These are phyloP conservation scores for Colletotrichum tropicale DNA, from an alignment of 2,329 filamentous ascomycete species.

Conservation along the genomic window DNA sequence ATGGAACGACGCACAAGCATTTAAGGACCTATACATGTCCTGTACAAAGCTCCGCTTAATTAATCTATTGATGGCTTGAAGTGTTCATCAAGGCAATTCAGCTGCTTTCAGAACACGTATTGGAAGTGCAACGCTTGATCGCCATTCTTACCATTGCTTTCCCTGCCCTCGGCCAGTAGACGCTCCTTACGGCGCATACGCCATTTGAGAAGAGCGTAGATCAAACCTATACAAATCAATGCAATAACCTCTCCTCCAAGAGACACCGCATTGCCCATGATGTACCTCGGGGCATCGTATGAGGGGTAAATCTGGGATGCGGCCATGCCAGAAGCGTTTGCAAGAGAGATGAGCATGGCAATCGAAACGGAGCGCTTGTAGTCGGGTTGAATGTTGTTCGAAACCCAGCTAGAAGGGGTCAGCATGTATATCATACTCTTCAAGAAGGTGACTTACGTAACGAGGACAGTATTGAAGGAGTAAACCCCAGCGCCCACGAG, in stretches of 20 bases:
- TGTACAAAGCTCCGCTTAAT: fast-evolving
- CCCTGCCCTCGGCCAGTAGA: neutral
- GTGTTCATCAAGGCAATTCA: neutral
- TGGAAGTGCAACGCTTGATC: neutral
- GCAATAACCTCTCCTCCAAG: conserved; percentile 28
- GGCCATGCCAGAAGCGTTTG: conserved; percentile 31
- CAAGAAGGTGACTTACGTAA: neutral
- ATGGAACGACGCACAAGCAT: neutral
- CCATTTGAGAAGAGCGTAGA: neutral
- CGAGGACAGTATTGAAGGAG: neutral
- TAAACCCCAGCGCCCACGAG: conserved; percentile 18
- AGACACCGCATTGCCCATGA: conserved; percentile 20
- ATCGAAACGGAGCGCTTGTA: conserved; percentile 34
- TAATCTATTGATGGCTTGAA: neutral
- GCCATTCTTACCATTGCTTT: neutral
- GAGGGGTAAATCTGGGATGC: conserved; percentile 36
- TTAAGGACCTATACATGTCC: neutral
- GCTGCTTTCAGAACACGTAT: neutral
- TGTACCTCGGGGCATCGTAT: conserved; percentile 32
- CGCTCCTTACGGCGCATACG: neutral
- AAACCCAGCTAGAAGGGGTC: conserved; percentile 26
- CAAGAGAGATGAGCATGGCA: conserved; percentile 32
- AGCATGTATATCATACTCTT: neutral
- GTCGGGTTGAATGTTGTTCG: conserved; percentile 36
- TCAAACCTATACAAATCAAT: neutral